Evolutionary conservation across 129 eudicot species (phyloP).

Genomic region (Scalesia atractyloides): DNA sequence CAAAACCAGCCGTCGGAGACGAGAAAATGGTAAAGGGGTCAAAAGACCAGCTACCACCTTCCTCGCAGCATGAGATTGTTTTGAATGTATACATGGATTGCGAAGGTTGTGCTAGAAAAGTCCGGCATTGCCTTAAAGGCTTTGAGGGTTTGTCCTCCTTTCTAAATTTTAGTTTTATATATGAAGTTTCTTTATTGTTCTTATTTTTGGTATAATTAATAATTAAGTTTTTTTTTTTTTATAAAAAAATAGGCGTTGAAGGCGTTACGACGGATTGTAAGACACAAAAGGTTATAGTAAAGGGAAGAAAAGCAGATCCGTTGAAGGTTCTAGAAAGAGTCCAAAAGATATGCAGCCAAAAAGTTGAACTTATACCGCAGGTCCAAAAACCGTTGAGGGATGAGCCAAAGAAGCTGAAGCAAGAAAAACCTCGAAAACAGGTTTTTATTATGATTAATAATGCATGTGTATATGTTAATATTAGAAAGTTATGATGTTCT

Average conservation of each 20-base stretch:
- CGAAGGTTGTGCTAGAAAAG: slow-evolving; percentile 68
- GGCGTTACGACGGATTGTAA: slow-evolving; percentile 77
- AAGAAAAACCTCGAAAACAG: slow-evolving; percentile 50
- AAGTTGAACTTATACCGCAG: slow-evolving; percentile 84
- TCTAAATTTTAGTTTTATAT: neutral
- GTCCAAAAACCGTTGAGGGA: slow-evolving; percentile 58
- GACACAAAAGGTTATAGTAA: slow-evolving; percentile 78
- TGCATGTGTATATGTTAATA: neutral
- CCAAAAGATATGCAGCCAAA: slow-evolving; percentile 78
- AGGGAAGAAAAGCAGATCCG: slow-evolving; percentile 75
- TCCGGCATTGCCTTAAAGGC: slow-evolving; percentile 49
- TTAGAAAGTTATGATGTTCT: neutral
- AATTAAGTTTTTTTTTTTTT: neutral
- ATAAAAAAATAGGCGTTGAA: slow-evolving; percentile 57
- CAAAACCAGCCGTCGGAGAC: too few relatives aligned
- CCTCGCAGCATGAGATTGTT: slow-evolving; percentile 53
- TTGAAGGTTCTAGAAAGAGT: slow-evolving; percentile 65
- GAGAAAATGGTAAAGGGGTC: neutral
- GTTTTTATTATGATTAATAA: slow-evolving; percentile 11
- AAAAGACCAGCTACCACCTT: slow-evolving; percentile 27
- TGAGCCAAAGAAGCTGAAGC: slow-evolving; percentile 36
- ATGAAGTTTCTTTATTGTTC: neutral
- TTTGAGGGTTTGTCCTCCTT: slow-evolving; percentile 43
- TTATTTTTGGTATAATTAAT: neutral
- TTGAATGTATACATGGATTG: slow-evolving; percentile 75